Base-by-base conservation (phyloP, 306 rosid species). In the Sesbania bispinosa region DNA sequence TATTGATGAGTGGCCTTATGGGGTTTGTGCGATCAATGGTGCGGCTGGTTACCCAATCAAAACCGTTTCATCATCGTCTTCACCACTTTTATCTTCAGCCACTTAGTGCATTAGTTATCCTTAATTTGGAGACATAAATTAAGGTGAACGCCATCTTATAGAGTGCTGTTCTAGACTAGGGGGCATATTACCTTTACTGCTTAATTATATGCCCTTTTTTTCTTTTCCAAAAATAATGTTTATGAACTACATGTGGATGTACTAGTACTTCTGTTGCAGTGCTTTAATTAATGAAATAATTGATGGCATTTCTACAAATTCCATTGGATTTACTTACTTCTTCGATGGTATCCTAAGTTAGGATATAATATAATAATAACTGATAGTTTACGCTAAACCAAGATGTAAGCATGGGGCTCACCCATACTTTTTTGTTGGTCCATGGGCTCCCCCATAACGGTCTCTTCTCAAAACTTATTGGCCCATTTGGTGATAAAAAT, bases 1-100 rank as follows among this genome's bases (percentile, higher is more conserved):
- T 45, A 26, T 10, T 2, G 51, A 58, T 1, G 69, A 67, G 29
- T 75, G 55, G 72, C 77, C 77, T 10, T n/a, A 26, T 30, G 84
- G 84, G 19, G 77, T 75, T 4, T 75, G 81, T 57, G 57, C 46
- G 1, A 55, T 80, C 35, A 75, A 80, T 62, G 42, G 21, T 27
- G 1, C 1, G 2, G 59, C 41, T 38, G 79, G 71, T 50, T 69
- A 43, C 18, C 84, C 84, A 11, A 13, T 10, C 72, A 43, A 41
- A 29, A 0, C 7, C 29, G 62, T 5, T 62, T 20, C 77, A 46
- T 20, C 27, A 38, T 32, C 26, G 24, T 20, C 35, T 7, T n/a
- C 54, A 14, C 7, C 41, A 15, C 57, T 26, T 65, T 65, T 43
- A 27, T 26, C 55, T 71, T 57, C 51, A 16, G 18, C 67, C 48